Evolutionary conservation across 306 rosid genomes (phyloP).

Genomic region (Dalbergia oliveri): DNA sequence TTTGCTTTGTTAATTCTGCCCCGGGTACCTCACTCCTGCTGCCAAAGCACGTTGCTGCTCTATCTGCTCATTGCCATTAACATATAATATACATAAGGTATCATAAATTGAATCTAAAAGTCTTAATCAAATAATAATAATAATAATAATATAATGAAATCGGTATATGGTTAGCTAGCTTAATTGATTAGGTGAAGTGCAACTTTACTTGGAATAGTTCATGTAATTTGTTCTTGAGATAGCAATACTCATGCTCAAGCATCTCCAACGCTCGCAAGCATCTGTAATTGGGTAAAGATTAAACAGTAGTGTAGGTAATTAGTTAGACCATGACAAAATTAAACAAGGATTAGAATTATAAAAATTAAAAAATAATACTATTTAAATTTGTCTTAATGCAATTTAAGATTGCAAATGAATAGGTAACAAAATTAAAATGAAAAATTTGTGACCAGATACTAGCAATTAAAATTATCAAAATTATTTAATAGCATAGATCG

Average conservation of each 20-base stretch:
- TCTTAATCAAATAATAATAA: neutral
- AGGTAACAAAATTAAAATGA: too few species aligned
- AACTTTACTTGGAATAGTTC: constrained; percentile 85
- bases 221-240: constrained; percentile 90
- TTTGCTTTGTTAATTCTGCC: constrained; percentile 55
- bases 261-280: constrained; percentile 90
- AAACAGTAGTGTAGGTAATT: too few species aligned
- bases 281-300: constrained; percentile 47
- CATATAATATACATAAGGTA: neutral
- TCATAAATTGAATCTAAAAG: neutral
- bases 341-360: too few species aligned
- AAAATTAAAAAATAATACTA: too few species aligned
- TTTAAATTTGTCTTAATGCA: too few species aligned
- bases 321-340: neutral
- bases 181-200: neutral
- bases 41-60: constrained; percentile 89
- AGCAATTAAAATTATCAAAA: too few species aligned
- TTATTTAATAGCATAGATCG: too few species aligned
- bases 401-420: too few species aligned
- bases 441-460: too few species aligned
- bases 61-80: constrained; percentile 56
- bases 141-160: neutral
- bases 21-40: constrained; percentile 87
- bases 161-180: neutral
- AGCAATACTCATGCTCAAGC: constrained; percentile 92